phyloP scores from a whole-genome alignment of 768 basidiomycete genomes.

The Termitomyces eurrhizus region DNA sequence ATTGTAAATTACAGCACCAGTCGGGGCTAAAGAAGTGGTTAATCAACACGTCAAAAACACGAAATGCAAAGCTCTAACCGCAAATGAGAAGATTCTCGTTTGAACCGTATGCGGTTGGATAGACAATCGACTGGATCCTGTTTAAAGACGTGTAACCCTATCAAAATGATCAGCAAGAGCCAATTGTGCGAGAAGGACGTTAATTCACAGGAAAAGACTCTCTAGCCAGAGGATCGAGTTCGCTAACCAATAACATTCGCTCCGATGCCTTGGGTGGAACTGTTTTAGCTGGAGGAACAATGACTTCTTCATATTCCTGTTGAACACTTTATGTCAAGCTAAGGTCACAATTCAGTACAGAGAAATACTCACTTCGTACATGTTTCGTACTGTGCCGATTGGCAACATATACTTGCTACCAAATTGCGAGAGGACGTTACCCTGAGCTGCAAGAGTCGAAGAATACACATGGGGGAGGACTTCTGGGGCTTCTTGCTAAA shows the following conservation, averaged over 20 bases:
- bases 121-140: slow-evolving; percentile 93
- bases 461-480: slow-evolving; percentile 88
- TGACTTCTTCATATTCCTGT: slow-evolving; percentile 86
- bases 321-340: slow-evolving; percentile 1
- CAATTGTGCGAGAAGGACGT: background rate
- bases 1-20: slow-evolving; percentile 79
- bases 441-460: slow-evolving; percentile 51
- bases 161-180: background rate
- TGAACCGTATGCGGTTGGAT: slow-evolving; percentile 86
- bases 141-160: slow-evolving; percentile 88
- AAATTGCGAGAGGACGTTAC: slow-evolving; percentile 63
- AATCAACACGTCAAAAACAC: background rate
- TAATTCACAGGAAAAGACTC: slow-evolving; percentile 81
- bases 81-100: slow-evolving; percentile 97
- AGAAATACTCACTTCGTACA: slow-evolving; percentile 52
- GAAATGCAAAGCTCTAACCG: slow-evolving; percentile 42
- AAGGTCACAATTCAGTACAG: background rate
- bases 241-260: slow-evolving; percentile 61
- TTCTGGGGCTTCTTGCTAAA: slow-evolving; percentile 52
- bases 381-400: slow-evolving; percentile 67
- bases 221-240: slow-evolving; percentile 71
- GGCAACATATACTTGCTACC: slow-evolving; percentile 83
- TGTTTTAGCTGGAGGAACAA: slow-evolving; percentile 77
- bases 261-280: slow-evolving; percentile 74
- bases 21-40: slow-evolving; percentile 63